phyloP scores from a whole-genome alignment of 2,329 filamentous ascomycete species.

The Fusarium tuaranense region DNA sequence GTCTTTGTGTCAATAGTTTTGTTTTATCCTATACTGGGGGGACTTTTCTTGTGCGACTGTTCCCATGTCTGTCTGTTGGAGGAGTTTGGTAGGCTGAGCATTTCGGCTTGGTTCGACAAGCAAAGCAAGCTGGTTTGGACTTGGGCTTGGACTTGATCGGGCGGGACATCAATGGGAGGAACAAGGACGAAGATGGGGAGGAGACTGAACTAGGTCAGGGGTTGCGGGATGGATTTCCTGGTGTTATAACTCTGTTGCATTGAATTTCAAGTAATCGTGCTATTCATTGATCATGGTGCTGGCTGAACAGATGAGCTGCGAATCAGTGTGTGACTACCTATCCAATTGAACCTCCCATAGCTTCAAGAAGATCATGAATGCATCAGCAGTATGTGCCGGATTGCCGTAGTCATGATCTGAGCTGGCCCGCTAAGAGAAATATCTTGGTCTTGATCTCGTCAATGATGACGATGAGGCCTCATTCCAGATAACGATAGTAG shows the following conservation, averaged over 20 bases:
- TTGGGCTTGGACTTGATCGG: conserved; percentile 6
- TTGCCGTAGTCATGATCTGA: neutral
- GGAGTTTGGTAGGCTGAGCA: conserved; percentile 31
- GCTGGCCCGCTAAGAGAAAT: neutral
- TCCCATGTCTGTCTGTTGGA: conserved; percentile 22
- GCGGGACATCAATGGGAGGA: conserved; percentile 26
- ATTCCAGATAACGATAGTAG: conserved; percentile 14
- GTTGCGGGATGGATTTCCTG: conserved; percentile 32
- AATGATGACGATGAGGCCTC: conserved; percentile 17
- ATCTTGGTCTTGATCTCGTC: neutral
- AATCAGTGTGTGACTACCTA: neutral
- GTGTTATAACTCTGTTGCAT: conserved; percentile 38
- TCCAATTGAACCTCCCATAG: no score
- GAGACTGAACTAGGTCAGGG: conserved; percentile 32
- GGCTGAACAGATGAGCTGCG: neutral
- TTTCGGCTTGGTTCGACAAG: conserved; percentile 26
- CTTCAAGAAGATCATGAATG: neutral
- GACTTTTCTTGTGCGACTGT: conserved; percentile 30
- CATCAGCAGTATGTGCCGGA: neutral
- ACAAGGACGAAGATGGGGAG: conserved; percentile 17
- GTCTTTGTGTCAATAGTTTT: conserved; percentile 17
- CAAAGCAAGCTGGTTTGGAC: conserved; percentile 21
- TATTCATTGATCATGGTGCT: conserved; percentile 3
- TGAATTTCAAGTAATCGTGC: conserved; percentile 27
- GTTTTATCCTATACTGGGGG: conserved; percentile 29